Conservation (phyloP, 2,329 filamentous ascomycete genomes). For the Ophiostoma sp. region DNA sequence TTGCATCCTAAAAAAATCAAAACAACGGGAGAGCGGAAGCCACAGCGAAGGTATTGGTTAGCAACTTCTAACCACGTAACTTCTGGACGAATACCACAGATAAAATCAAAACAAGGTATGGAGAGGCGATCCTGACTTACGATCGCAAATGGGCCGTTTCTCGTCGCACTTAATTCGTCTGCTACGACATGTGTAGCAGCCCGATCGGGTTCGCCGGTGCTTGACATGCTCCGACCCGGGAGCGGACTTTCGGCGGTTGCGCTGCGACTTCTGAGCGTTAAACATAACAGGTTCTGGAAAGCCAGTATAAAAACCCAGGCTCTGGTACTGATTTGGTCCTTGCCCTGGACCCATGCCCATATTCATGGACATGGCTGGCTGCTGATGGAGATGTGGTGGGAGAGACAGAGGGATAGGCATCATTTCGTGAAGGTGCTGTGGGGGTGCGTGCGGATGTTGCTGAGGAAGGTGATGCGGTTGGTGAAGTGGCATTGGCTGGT, state of each 20-base stretch:
- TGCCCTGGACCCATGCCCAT: constrained; percentile 33
- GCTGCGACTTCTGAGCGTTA: constrained; percentile 48
- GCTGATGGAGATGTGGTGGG: constrained; percentile 32
- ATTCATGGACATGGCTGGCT: constrained; percentile 36
- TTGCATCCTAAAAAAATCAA: constrained; percentile 66
- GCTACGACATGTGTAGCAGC: constrained; percentile 87
- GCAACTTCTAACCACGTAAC: background rate
- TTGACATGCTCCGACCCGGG: constrained; percentile 72
- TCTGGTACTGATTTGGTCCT: constrained; percentile 48
- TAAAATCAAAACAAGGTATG: background rate
- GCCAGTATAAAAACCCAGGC: constrained; percentile 51
- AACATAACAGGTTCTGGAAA: constrained; percentile 53
- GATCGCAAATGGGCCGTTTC: constrained; percentile 79
- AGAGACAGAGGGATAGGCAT: constrained; percentile 21
- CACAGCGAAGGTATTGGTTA: background rate
- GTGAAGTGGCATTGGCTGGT: background rate
- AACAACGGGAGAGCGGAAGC: background rate
- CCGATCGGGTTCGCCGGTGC: constrained; percentile 88
- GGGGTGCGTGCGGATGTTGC: constrained; percentile 32
- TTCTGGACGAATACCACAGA: too few relatives aligned
- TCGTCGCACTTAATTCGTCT: constrained; percentile 96
- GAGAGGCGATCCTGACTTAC: constrained; percentile 45
- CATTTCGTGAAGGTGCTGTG: constrained; percentile 38
- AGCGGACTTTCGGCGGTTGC: constrained; percentile 53
- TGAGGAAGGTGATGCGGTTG: constrained; percentile 5